Percentiles rank a stretch among this genome's conserved stretches.
Conservation (phyloP, 148 eudicot species). For the Nyssa sinensis region DNA sequence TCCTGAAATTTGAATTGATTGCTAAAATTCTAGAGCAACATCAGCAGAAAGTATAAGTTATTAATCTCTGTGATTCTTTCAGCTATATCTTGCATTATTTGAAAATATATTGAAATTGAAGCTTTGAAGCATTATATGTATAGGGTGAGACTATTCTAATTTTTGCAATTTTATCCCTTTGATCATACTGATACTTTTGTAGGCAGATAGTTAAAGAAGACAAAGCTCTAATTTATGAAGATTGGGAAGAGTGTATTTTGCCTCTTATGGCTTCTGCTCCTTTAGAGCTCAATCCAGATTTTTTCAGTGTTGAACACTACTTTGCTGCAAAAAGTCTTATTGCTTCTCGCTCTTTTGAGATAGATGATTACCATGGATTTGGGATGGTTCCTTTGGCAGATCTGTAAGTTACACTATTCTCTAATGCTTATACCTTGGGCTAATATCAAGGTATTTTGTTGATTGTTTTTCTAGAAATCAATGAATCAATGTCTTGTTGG, state of each 20-base stretch:
- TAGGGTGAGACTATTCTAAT: background rate
- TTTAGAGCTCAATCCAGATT: constrained; percentile 47
- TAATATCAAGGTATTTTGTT: background rate
- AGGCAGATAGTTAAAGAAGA: constrained; percentile 88
- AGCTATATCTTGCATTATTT: constrained; percentile 6
- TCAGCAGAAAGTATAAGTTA: background rate
- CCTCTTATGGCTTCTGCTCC: constrained; percentile 56
- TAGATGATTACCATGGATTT: constrained; percentile 80
- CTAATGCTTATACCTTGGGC: background rate
- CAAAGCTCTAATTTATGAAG: constrained; percentile 59
- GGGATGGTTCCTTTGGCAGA: constrained; percentile 99
- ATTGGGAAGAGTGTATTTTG: constrained; percentile 79
- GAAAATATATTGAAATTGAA: background rate
- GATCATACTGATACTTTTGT: constrained; percentile 23
- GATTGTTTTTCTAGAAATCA: background rate
- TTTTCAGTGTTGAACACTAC: constrained; percentile 65
- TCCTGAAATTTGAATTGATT: background rate
- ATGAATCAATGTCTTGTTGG: background rate
- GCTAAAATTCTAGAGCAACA: too few relatives aligned
- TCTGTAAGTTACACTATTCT: constrained; percentile 55
- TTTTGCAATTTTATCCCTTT: constrained; percentile 7
- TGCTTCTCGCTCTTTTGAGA: constrained; percentile 86
- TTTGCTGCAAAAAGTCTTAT: constrained; percentile 88
- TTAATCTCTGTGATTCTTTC: background rate
- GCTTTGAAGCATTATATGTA: constrained; percentile 7